Evolutionary conservation across 2,329 filamentous ascomycete genomes (phyloP).

Genomic region (Sarocladium oryzae): DNA sequence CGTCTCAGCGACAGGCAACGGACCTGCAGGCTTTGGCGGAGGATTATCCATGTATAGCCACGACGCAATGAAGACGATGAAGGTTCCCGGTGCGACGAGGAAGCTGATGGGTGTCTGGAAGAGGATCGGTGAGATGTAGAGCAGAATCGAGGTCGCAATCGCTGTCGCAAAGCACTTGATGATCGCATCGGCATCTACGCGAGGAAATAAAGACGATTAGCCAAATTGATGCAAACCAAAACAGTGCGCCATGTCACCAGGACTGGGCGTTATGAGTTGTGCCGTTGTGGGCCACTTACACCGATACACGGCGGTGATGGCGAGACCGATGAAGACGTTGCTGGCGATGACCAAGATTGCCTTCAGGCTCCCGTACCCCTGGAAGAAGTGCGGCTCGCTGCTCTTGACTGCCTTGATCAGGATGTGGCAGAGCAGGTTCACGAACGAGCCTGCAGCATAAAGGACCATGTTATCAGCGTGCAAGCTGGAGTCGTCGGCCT

Average conservation of each 20-base stretch:
- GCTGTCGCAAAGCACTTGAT: slow-evolving; percentile 28
- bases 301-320: slow-evolving; percentile 21
- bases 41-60: slow-evolving; percentile 22
- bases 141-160: slow-evolving; percentile 23
- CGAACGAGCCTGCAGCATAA: slow-evolving; percentile 21
- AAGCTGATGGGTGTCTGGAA: slow-evolving; percentile 23
- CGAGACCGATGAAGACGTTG: slow-evolving; percentile 11
- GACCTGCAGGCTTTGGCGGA: not conserved
- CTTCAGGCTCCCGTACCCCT: slow-evolving; percentile 19
- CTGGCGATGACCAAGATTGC: slow-evolving; percentile 21
- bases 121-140: slow-evolving; percentile 24
- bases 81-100: slow-evolving; percentile 22
- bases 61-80: slow-evolving; percentile 24
- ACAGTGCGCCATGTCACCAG: too few relatives aligned
- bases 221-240: not conserved
- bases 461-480: slow-evolving; percentile 27
- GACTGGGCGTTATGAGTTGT: too few relatives aligned
- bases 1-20: not conserved
- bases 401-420: slow-evolving; percentile 17
- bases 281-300: slow-evolving; percentile 17
- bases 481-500: slow-evolving; percentile 23
- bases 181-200: slow-evolving; percentile 25
- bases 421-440: slow-evolving; percentile 24
- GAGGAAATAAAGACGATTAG: not conserved
- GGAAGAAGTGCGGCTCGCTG: slow-evolving; percentile 22